Base-by-base conservation (phyloP, 1,284 basidiomycete species). In the Xerocomus nothofagi region DNA sequence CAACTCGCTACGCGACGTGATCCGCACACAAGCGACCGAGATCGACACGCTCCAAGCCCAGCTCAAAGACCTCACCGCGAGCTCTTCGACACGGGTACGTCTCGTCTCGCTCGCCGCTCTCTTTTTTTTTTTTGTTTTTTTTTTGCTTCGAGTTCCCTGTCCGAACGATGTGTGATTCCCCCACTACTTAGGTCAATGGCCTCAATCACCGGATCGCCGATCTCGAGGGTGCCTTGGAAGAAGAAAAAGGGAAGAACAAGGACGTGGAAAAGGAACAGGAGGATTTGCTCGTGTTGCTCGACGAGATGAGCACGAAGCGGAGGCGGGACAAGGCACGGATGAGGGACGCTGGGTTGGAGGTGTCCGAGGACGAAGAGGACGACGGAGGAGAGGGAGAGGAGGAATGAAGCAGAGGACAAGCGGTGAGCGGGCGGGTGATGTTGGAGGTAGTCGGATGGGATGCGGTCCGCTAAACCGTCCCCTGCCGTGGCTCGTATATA, bases 211-310 rank as follows among this genome's bases (percentile, higher is more conserved):
- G 78, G 54, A 60, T 82, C 8, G 59, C 67, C 2, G 32, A 70
- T 2, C 67, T 89, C 20, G 73, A 78, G 17, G 63, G 67, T 11
- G 70, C 85, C 39, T 65, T 91, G 6, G 71, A 76, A 39, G 71
- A 69, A 2, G 78, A 84, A 20, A 80, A 86, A 58, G 76, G 75
- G 49, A 87, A 86, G 65, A 76, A 79, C 39, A 81, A 80, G 55
- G 92, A 95, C n/a, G 81, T 84, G 21, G 87, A 91, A 66, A 95
- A 94, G 71, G 94, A 98, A 66, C 93, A 96, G 62, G 94, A 97
- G 67, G 94, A 98, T 68, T 68, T 99, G 47, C 76, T 99, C 2
- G 94, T 99, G 0, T 73, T 98, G 30, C 75, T 99, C 4, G 97
- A 99, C 61, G 97, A 99, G 69, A 73, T 98, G 44, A 90, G 83